phyloP scores from a whole-genome alignment of 306 rosid genomes.

The Cucumis melo region DNA sequence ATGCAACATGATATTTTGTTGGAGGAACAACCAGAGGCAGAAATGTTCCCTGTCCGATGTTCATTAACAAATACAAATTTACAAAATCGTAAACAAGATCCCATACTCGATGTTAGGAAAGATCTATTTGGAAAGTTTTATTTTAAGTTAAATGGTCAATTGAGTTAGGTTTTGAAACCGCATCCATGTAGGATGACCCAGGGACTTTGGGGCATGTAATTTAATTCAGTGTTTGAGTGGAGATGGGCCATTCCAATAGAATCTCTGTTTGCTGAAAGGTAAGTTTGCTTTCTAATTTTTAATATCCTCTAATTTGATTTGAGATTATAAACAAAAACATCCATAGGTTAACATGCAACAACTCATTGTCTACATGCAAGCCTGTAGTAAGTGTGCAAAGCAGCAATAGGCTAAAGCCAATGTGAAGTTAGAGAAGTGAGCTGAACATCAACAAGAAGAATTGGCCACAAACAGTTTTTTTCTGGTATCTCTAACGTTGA shows the following conservation, averaged over 20 bases:
- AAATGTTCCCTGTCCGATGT: slow-evolving; percentile 58
- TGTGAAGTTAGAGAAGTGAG: background rate
- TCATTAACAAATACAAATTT: background rate
- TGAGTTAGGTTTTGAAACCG: no score
- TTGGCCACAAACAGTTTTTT: no score
- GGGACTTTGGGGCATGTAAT: no score
- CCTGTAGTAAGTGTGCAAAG: background rate
- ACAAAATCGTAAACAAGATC: background rate
- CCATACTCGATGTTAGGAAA: background rate
- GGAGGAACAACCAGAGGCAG: slow-evolving; percentile 83
- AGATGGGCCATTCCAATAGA: no score
- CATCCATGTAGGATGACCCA: no score
- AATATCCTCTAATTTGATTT: background rate
- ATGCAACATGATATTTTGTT: slow-evolving; percentile 65
- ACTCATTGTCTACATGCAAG: background rate
- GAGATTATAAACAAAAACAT: background rate
- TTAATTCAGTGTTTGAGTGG: no score
- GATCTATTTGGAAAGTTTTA: no score
- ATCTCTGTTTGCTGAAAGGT: no score
- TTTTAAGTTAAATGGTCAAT: no score
- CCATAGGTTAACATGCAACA: background rate
- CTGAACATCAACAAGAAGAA: background rate
- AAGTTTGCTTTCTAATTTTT: background rate
- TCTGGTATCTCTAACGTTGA: no score
- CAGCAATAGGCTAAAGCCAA: background rate